phyloP scores from a whole-genome alignment of 768 basidiomycete genomes.

The Boletus barrowsii region DNA sequence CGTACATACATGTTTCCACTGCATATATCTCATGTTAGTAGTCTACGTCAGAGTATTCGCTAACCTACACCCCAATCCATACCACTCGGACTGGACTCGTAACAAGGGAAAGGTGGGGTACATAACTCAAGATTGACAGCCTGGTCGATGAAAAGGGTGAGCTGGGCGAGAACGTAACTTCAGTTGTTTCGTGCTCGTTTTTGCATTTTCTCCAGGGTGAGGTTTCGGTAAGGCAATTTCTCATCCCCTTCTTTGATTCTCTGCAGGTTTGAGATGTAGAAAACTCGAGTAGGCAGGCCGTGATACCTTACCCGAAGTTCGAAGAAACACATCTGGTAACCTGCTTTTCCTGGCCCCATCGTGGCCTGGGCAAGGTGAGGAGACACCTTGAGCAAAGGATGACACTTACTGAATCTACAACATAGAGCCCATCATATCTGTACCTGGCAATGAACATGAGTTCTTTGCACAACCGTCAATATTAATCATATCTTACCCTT shows the following conservation, averaged over 20 bases:
- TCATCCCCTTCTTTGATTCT: conserved; percentile 20
- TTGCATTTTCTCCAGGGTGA: conserved; percentile 7
- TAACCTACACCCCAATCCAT: no score
- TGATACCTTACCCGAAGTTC: conserved; percentile 20
- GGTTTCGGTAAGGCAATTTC: conserved; percentile 21
- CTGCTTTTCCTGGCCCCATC: conserved; percentile 16
- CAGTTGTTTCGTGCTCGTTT: neutral
- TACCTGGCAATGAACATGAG: conserved; percentile 19
- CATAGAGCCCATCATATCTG: conserved; percentile 33
- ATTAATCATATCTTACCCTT: conserved; percentile 19
- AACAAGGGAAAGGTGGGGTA: neutral
- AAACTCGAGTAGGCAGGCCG: neutral
- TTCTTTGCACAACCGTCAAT: neutral
- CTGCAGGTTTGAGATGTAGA: conserved; percentile 9
- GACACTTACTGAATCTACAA: conserved; percentile 23
- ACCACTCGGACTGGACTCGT: no score
- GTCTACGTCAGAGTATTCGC: no score
- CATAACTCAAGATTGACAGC: neutral
- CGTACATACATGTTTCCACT: no score
- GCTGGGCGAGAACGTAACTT: neutral
- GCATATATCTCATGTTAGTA: no score
- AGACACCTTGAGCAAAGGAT: neutral
- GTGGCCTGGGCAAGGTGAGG: conserved; percentile 17
- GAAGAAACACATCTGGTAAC: conserved; percentile 31
- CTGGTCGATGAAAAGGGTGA: neutral